Conservation (phyloP, 306 rosid genomes). For the Fragaria vesca region DNA sequence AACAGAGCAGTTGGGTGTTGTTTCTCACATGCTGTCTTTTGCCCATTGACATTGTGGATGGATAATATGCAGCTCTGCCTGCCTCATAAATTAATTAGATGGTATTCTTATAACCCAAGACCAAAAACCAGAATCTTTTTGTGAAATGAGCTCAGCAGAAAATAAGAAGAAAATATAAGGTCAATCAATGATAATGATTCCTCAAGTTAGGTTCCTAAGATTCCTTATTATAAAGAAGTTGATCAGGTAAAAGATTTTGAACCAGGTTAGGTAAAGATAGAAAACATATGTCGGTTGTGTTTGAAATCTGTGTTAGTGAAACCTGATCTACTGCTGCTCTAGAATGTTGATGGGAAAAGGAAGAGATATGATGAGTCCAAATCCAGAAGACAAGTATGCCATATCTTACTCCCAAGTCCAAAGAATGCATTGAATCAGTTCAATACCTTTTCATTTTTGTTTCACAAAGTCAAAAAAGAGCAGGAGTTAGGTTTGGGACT, state of each 20-base stretch:
- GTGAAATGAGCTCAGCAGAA: conserved; percentile 9
- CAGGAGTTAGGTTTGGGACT: conserved; percentile 34
- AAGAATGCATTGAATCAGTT: conserved; percentile 15
- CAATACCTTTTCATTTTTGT: conserved; percentile 19
- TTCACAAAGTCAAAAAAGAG: conserved; percentile 44
- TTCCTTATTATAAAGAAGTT: background rate
- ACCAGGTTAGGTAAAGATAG: background rate
- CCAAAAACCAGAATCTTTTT: background rate
- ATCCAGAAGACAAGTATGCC: conserved; percentile 18
- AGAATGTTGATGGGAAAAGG: background rate
- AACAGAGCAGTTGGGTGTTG: conserved; percentile 5
- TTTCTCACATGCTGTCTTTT: conserved; percentile 18
- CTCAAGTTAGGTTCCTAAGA: conserved; percentile 1
- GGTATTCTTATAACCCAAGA: background rate
- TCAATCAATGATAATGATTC: conserved; percentile 1
- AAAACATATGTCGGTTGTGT: background rate
- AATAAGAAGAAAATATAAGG: background rate
- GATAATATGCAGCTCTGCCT: conserved; percentile 9
- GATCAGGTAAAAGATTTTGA: background rate
- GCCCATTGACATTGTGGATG: conserved; percentile 13
- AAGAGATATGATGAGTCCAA: background rate
- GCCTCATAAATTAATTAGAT: background rate
- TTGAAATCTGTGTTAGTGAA: background rate
- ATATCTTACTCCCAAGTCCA: conserved; percentile 12
- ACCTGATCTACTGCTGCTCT: conserved; percentile 20